phyloP scores from a whole-genome alignment of 176 grass and related monocot genomes.

The Areca catechu region DNA sequence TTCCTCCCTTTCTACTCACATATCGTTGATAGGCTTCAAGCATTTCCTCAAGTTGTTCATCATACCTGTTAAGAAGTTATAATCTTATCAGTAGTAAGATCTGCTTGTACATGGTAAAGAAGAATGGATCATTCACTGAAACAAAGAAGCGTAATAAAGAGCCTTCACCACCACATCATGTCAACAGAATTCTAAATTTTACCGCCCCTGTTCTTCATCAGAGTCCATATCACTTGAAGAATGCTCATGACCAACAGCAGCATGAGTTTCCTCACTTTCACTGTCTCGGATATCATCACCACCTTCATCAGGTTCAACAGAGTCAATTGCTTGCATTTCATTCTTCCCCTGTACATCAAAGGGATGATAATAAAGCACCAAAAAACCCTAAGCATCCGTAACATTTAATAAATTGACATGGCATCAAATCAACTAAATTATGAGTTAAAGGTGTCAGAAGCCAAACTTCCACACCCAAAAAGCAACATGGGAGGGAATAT shows the following conservation, averaged over 20 bases:
- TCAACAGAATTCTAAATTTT: slow-evolving; percentile 14
- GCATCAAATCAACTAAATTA: too few relatives aligned
- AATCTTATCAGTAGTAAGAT: too few relatives aligned
- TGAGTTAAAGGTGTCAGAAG: too few relatives aligned
- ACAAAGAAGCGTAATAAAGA: neutral
- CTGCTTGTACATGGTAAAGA: too few relatives aligned
- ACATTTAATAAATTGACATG: neutral
- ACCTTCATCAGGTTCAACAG: slow-evolving; percentile 46
- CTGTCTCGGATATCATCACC: slow-evolving; percentile 26
- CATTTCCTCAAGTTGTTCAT: slow-evolving; percentile 82
- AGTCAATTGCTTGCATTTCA: slow-evolving; percentile 65
- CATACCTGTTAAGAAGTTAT: slow-evolving; percentile 36
- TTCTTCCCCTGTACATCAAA: slow-evolving; percentile 55
- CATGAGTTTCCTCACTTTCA: slow-evolving; percentile 47
- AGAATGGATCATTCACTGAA: neutral
- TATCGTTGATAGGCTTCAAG: slow-evolving; percentile 87
- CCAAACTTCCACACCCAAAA: too few relatives aligned
- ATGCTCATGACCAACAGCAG: slow-evolving; percentile 13
- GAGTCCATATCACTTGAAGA: slow-evolving; percentile 58
- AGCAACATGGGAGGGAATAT: too few relatives aligned
- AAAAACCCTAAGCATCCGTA: too few relatives aligned
- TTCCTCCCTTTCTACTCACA: slow-evolving; percentile 76
- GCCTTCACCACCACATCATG: neutral
- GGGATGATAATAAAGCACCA: neutral
- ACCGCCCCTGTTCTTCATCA: slow-evolving; percentile 80